Conservation (phyloP, 1,139 yeast genomes). For the Geotrichum carabidarum region DNA sequence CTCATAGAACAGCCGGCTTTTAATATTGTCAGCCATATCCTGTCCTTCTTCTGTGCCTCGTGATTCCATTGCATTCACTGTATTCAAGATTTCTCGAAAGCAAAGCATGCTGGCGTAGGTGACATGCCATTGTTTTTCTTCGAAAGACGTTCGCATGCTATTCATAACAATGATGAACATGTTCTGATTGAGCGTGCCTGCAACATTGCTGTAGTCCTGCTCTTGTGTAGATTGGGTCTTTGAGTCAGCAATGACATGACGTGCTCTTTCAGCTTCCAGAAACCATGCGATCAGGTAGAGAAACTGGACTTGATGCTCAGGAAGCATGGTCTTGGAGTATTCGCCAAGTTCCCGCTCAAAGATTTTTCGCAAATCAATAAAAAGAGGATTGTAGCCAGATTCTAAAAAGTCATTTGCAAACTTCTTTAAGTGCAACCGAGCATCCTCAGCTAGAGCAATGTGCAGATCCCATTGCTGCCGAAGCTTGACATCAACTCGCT, state of each 20-base stretch:
- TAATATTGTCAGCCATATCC: conserved; percentile 48
- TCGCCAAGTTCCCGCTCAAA: conserved; percentile 44
- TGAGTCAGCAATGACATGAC: conserved; percentile 19
- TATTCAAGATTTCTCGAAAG: conserved; percentile 57
- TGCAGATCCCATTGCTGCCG: conserved; percentile 29
- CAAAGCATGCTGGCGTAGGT: conserved; percentile 69
- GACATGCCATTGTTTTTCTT: conserved; percentile 30
- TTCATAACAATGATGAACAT: conserved; percentile 57
- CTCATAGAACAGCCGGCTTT: conserved; percentile 57
- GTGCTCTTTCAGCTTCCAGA: conserved; percentile 37
- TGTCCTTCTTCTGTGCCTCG: conserved; percentile 40
- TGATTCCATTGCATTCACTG: conserved; percentile 49
- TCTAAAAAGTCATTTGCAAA: conserved; percentile 61
- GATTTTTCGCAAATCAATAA: conserved; percentile 49
- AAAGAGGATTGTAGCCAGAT: conserved; percentile 68
- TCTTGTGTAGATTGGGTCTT: conserved; percentile 15
- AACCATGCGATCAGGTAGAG: conserved; percentile 72
- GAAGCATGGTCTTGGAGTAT: conserved; percentile 25
- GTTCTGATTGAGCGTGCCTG: conserved; percentile 61
- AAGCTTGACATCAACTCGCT: conserved; percentile 39
- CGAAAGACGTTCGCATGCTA: conserved; percentile 50
- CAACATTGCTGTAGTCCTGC: conserved; percentile 57
- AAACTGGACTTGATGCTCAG: conserved; percentile 45
- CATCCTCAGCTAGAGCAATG: conserved; percentile 35
- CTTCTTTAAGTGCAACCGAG: conserved; percentile 38